Evolutionary conservation across 768 basidiomycete species (phyloP).

Genomic region (Trametes sanguinea): DNA sequence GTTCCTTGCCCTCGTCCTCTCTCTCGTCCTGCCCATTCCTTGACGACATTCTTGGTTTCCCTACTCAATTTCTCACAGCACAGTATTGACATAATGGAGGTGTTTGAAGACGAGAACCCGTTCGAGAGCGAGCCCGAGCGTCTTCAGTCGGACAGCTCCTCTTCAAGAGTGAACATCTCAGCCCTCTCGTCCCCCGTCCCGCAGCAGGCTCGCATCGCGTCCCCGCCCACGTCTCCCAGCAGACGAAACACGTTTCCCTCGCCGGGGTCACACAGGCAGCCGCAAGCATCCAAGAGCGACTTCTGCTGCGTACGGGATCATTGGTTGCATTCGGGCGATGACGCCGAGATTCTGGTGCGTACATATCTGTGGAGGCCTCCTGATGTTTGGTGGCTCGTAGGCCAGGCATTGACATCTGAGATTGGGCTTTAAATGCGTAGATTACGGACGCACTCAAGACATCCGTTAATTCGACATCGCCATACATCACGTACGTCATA

Average conservation of each 20-base stretch:
- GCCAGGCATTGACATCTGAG: neutral
- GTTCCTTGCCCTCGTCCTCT: neutral
- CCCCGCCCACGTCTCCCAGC: conserved; percentile 49
- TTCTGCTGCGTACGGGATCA: conserved; percentile 78
- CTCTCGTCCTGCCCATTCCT: neutral
- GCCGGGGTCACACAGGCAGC: conserved; percentile 54
- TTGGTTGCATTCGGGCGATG: conserved; percentile 80
- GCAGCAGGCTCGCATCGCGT: conserved; percentile 39
- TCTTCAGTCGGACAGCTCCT: conserved; percentile 48
- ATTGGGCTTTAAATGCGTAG: conserved; percentile 41
- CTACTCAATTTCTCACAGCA: neutral
- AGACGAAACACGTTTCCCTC: conserved; percentile 55
- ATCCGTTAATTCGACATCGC: conserved; percentile 78
- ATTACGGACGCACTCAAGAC: conserved; percentile 97
- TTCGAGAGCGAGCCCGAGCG: conserved; percentile 40
- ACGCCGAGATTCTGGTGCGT: conserved; percentile 76
- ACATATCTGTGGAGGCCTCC: too few relatives aligned
- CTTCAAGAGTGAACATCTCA: conserved; percentile 55
- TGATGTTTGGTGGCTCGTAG: too few relatives aligned
- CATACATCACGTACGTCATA: conserved; percentile 95
- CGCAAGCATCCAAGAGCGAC: conserved; percentile 66
- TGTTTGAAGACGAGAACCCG: conserved; percentile 45
- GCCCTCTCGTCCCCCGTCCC: conserved; percentile 60
- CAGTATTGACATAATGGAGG: conserved; percentile 31
- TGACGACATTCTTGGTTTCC: neutral